phyloP scores from a whole-genome alignment of 108 stramenopile species.

The Halocafeteria seosinensis region DNA sequence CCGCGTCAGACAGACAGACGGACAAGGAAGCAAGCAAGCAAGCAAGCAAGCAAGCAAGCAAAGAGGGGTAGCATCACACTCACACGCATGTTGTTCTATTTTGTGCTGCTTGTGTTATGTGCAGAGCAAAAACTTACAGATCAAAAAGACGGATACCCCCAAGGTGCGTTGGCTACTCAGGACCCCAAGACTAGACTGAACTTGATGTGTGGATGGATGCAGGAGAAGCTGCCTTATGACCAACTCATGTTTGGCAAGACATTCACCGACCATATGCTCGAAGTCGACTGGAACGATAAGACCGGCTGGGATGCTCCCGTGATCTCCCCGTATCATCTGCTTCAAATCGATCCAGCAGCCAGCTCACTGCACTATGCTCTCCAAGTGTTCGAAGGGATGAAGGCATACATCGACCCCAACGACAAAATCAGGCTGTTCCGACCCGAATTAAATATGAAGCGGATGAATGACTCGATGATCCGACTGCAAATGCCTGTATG shows the following conservation, averaged over 20 bases:
- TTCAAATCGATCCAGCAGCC: constrained; percentile 24
- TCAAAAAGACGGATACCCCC: too few relatives aligned
- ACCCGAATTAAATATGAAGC: constrained; percentile 66
- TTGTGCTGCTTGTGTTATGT: too few relatives aligned
- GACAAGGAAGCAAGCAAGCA: too few relatives aligned
- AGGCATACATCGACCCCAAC: constrained; percentile 80
- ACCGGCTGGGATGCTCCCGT: not conserved
- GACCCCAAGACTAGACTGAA: too few relatives aligned
- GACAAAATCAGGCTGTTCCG: constrained; percentile 78
- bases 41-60: too few relatives aligned
- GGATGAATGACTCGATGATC: constrained; percentile 9
- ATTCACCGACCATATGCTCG: constrained; percentile 5
- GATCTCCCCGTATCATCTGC: not conserved
- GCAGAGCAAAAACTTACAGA: too few relatives aligned
- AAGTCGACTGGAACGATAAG: not conserved
- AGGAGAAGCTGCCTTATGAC: not conserved
- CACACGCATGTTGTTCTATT: too few relatives aligned
- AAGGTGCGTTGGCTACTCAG: too few relatives aligned
- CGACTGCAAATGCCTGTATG: not conserved
- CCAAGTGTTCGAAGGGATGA: constrained; percentile 91
- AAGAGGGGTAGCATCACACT: too few relatives aligned
- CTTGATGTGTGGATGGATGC: too few relatives aligned
- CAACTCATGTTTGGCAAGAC: not conserved
- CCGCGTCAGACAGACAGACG: too few relatives aligned
- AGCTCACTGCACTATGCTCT: constrained; percentile 94